phyloP scores from a whole-genome alignment of 2,329 filamentous ascomycete genomes.

The Phialophora verrucosa region DNA sequence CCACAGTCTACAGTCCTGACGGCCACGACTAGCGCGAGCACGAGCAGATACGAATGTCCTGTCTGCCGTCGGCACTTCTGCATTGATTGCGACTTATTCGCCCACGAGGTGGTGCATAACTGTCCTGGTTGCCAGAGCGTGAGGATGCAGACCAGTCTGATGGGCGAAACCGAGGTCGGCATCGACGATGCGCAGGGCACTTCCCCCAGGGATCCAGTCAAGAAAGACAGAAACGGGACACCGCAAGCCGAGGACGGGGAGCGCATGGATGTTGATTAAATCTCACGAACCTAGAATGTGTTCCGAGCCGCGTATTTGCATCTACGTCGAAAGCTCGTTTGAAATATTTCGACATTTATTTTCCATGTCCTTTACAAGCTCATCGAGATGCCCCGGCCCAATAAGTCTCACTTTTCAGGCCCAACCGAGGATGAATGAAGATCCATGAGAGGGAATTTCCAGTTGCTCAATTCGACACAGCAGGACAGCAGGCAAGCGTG shows the following conservation, averaged over 20 bases:
- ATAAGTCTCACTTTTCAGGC: neutral
- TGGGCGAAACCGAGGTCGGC: constrained; percentile 37
- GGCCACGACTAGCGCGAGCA: constrained; percentile 20
- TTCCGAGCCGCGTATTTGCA: neutral
- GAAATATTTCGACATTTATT: neutral
- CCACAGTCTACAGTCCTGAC: neutral
- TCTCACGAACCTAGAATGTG: neutral
- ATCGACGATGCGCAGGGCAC: neutral
- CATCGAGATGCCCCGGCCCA: too few species aligned
- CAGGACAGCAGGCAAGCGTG: too few species aligned
- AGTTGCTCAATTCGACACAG: too few species aligned
- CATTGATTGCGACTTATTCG: constrained; percentile 96
- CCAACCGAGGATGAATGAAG: neutral
- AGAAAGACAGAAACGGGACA: constrained; percentile 5
- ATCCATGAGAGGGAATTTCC: too few species aligned
- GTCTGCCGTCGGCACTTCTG: constrained; percentile 92
- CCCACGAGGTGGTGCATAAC: constrained; percentile 93
- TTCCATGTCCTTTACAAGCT: neutral
- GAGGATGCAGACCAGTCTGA: constrained; percentile 35
- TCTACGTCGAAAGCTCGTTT: neutral
- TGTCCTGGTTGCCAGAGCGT: constrained; percentile 81
- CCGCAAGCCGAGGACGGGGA: constrained; percentile 18
- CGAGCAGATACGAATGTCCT: constrained; percentile 77
- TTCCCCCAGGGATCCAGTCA: neutral
- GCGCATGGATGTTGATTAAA: constrained; percentile 15